phyloP scores from a whole-genome alignment of 306 rosid genomes.

The Cucurbita pepo region DNA sequence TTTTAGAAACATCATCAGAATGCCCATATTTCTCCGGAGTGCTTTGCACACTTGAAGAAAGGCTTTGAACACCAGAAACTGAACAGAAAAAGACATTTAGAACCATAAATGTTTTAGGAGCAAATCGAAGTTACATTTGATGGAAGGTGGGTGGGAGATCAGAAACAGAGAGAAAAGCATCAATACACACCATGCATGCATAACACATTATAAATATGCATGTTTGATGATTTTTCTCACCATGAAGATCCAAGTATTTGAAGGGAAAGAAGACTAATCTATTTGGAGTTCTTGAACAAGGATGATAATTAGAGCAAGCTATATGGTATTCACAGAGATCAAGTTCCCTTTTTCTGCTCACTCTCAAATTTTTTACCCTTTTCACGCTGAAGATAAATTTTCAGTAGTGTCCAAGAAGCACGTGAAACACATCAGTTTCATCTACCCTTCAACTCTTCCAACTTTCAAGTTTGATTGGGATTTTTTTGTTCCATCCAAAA shows the following conservation, averaged over 20 bases:
- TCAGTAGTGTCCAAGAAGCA: not conserved
- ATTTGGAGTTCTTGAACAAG: not conserved
- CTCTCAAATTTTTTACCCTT: not conserved
- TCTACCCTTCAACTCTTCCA: not conserved
- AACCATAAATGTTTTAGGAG: not conserved
- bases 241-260: not conserved
- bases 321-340: not conserved
- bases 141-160: not conserved
- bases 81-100: constrained; percentile 13
- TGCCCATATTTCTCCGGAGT: constrained; percentile 69
- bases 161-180: not conserved
- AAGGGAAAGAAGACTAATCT: not conserved
- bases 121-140: not conserved
- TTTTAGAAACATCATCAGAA: constrained; percentile 64
- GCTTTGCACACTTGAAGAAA: constrained; percentile 67
- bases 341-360: not conserved
- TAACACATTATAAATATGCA: not conserved
- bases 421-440: not conserved
- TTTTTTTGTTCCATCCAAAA: not conserved
- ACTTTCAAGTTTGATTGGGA: not conserved
- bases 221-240: too few species aligned
- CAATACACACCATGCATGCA: not conserved
- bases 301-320: not conserved
- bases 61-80: constrained; percentile 73
- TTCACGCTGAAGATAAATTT: not conserved